These are phyloP conservation scores for Acorus calamus DNA, from an alignment of 106 monocot species.

Conservation along the genomic window DNA sequence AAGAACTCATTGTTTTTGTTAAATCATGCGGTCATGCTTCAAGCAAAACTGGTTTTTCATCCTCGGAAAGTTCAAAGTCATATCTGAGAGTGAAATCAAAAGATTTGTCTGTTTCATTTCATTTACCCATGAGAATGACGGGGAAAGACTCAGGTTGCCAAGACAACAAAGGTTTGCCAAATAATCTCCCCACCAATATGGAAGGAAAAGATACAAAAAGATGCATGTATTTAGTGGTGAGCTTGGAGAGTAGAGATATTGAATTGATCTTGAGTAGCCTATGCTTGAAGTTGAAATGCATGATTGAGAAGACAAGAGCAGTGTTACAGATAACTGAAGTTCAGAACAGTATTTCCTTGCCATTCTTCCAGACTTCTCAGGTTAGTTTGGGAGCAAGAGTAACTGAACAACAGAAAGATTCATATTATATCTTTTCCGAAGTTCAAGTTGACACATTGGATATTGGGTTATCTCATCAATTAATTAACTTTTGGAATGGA, in stretches of 20 bases:
- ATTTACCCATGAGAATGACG: conserved; percentile 46
- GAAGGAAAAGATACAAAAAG: conserved; percentile 9
- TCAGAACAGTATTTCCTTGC: conserved; percentile 30
- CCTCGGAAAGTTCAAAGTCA: conserved; percentile 1
- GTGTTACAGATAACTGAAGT: conserved; percentile 37
- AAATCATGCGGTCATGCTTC: conserved; percentile 8
- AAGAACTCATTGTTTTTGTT: conserved; percentile 37
- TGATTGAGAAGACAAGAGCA: conserved; percentile 37
- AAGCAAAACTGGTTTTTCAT: conserved; percentile 1
- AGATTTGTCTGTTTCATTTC: conserved; percentile 39
- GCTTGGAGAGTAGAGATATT: conserved; percentile 43
- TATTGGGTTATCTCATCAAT: conserved; percentile 57
- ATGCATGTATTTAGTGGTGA: conserved; percentile 31
- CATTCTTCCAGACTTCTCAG: conserved; percentile 51
- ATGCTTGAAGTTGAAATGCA: conserved; percentile 30
- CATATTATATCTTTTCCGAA: conserved; percentile 23
- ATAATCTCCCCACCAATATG: background rate
- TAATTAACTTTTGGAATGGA: conserved; percentile 41
- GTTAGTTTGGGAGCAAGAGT: conserved; percentile 28
- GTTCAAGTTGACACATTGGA: conserved; percentile 47
- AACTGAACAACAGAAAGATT: conserved; percentile 10
- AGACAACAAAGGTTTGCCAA: background rate
- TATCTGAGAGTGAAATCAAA: conserved; percentile 46
- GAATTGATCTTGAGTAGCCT: conserved; percentile 24
- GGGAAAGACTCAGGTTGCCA: conserved; percentile 7